Conservation (phyloP, 768 basidiomycete genomes). For the Leccinum longicurvipes region DNA sequence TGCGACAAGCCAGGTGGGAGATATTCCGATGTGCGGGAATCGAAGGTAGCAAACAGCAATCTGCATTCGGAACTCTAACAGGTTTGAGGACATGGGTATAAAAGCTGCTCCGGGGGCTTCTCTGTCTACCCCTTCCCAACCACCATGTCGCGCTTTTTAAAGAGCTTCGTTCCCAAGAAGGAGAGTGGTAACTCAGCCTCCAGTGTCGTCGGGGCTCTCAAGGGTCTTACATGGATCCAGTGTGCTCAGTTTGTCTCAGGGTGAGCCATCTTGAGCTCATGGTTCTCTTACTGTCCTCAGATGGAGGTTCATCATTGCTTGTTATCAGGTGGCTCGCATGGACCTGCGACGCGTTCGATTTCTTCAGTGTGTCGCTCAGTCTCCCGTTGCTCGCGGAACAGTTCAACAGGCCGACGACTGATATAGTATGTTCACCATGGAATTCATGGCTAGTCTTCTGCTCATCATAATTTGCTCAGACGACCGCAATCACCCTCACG, state of each 20-base stretch:
- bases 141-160: conserved; percentile 35
- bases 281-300: background rate
- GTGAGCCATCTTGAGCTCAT: conserved; percentile 25
- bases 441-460: background rate
- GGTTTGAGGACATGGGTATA: conserved; percentile 10
- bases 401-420: conserved; percentile 44
- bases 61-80: background rate
- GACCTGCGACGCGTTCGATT: conserved; percentile 86
- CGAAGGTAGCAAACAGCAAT: background rate
- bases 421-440: conserved; percentile 35
- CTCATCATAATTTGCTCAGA: conserved; percentile 33
- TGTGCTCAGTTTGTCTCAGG: conserved; percentile 59
- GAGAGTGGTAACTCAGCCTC: conserved; percentile 38
- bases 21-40: background rate
- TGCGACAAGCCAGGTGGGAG: background rate
- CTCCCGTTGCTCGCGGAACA: conserved; percentile 46
- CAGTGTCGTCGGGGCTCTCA: conserved; percentile 42
- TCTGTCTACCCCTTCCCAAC: background rate
- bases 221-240: conserved; percentile 48
- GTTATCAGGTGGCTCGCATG: conserved; percentile 73
- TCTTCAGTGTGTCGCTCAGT: conserved; percentile 72
- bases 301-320: background rate
- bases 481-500: conserved; percentile 87
- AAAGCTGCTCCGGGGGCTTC: conserved; percentile 4
- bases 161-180: conserved; percentile 46